Conservation (phyloP, 345 rosid genomes). For the Eucalyptus paniculata region DNA sequence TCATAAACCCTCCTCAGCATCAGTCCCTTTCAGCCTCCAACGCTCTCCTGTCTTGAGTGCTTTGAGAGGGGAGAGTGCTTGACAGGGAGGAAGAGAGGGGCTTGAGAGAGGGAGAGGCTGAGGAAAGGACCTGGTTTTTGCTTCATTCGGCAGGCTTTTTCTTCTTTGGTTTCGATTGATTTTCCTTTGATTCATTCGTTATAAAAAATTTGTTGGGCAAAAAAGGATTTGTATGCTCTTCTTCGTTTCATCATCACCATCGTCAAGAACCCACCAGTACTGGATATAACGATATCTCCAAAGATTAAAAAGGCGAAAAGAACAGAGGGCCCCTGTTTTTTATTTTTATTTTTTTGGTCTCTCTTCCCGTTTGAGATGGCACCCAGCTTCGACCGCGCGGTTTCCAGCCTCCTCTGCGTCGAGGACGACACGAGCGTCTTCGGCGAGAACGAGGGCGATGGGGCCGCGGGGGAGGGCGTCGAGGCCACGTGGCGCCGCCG, state of each 20-base stretch:
- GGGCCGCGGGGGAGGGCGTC: slow-evolving; percentile 11
- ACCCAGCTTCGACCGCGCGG: slow-evolving; percentile 40
- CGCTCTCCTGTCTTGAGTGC: neutral
- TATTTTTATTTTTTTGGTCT: neutral
- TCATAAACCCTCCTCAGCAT: slow-evolving; percentile 20
- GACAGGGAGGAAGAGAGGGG: neutral
- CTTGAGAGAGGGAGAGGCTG: neutral
- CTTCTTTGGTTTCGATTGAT: neutral
- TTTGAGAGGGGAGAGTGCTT: neutral
- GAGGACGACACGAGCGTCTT: slow-evolving; percentile 35
- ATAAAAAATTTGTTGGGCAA: neutral
- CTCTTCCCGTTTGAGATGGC: slow-evolving; percentile 18
- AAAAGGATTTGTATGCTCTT: neutral
- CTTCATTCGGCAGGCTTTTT: neutral
- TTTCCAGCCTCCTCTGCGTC: slow-evolving; percentile 42
- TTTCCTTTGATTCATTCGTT: neutral
- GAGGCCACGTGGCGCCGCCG: neutral
- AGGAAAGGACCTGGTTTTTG: neutral
- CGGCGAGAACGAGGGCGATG: slow-evolving; percentile 24
- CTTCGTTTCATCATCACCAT: neutral
- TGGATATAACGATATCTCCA: neutral
- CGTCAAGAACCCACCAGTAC: neutral
- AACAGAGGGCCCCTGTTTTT: neutral
- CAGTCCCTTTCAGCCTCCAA: slow-evolving; percentile 21
- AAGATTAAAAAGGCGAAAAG: neutral